These are phyloP conservation scores for Phytophthora constricta DNA, from an alignment of 352 stramenopile species.

Conservation along the genomic window DNA sequence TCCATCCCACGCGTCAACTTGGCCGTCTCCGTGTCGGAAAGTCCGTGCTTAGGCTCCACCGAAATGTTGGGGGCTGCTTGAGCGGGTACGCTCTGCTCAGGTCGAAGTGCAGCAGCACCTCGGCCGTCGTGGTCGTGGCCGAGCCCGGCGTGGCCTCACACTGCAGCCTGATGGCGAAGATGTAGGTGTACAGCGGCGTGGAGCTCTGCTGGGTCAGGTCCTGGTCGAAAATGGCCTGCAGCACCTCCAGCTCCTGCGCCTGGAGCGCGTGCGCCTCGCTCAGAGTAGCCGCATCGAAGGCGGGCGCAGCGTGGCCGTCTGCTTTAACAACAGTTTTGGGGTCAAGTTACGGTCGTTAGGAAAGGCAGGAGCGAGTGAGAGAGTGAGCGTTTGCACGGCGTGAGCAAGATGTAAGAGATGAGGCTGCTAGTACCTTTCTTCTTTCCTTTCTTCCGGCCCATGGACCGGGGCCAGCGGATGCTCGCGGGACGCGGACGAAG, in stretches of 20 bases:
- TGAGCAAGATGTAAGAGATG: background rate
- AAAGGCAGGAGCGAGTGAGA: background rate
- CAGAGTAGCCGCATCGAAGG: slow-evolving; percentile 51
- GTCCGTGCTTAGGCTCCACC: slow-evolving; percentile 70
- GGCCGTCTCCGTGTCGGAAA: slow-evolving; percentile 73
- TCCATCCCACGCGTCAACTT: slow-evolving; percentile 66
- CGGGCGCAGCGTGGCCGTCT: slow-evolving; percentile 19
- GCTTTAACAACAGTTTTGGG: too few relatives aligned
- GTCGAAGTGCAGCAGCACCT: slow-evolving; percentile 81
- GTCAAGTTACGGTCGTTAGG: too few relatives aligned
- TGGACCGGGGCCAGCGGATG: slow-evolving; percentile 29
- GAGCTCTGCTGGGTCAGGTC: slow-evolving; percentile 74
- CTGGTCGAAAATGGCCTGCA: slow-evolving; percentile 83
- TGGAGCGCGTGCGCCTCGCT: slow-evolving; percentile 69
- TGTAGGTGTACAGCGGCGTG: slow-evolving; percentile 82
- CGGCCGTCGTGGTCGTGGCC: slow-evolving; percentile 54
- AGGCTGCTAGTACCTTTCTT: slow-evolving; percentile 53
- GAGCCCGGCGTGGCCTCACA: slow-evolving; percentile 56
- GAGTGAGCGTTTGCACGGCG: slow-evolving; percentile 8
- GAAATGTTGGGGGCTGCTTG: slow-evolving; percentile 68
- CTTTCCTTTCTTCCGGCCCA: slow-evolving; percentile 84
- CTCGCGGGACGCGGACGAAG: slow-evolving; percentile 1
- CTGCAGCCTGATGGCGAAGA: slow-evolving; percentile 80
- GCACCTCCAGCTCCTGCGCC: slow-evolving; percentile 79
- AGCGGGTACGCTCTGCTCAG: slow-evolving; percentile 73